Evolutionary conservation across 768 basidiomycete species (phyloP).

Genomic region (Trichaptum fuscoviolaceum): DNA sequence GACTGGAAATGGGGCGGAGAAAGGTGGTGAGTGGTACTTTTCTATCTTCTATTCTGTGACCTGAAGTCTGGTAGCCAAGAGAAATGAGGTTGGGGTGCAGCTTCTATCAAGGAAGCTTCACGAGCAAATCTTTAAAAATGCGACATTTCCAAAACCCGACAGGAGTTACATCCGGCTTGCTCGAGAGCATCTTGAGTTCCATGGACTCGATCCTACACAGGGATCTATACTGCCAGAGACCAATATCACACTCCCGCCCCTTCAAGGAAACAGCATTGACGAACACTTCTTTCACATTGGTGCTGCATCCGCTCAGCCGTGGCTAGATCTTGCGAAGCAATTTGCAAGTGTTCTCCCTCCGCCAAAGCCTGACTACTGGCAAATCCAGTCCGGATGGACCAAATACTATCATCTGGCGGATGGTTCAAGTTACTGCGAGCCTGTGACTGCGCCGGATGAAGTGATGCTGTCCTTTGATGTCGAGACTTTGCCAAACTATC

Average conservation of each 20-base stretch:
- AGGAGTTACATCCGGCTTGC: conserved; percentile 67
- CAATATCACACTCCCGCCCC: conserved; percentile 72
- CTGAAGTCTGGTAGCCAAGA: conserved; percentile 39
- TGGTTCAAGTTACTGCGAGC: conserved; percentile 72
- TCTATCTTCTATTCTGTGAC: neutral
- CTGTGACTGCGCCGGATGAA: conserved; percentile 66
- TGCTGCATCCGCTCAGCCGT: conserved; percentile 61
- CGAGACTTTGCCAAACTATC: conserved; percentile 82
- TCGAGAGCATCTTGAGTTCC: conserved; percentile 70
- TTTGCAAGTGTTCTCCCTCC: conserved; percentile 54
- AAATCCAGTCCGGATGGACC: conserved; percentile 78
- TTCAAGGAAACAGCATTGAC: conserved; percentile 77
- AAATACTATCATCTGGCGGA: conserved; percentile 69
- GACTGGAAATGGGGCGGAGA: neutral
- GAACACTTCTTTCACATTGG: conserved; percentile 90
- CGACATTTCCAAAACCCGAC: conserved; percentile 58
- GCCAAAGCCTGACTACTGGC: conserved; percentile 52
- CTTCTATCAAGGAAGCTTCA: conserved; percentile 80
- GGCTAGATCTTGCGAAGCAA: conserved; percentile 60
- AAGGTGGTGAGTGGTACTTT: neutral
- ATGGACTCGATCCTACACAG: conserved; percentile 74
- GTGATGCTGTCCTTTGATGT: conserved; percentile 87
- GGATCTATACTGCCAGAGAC: conserved; percentile 78
- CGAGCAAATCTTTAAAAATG: conserved; percentile 72
- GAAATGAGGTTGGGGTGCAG: conserved; percentile 92